These are phyloP conservation scores for Phyllosticta capitalensis DNA, from an alignment of 2,329 filamentous ascomycete species.

Conservation along the genomic window DNA sequence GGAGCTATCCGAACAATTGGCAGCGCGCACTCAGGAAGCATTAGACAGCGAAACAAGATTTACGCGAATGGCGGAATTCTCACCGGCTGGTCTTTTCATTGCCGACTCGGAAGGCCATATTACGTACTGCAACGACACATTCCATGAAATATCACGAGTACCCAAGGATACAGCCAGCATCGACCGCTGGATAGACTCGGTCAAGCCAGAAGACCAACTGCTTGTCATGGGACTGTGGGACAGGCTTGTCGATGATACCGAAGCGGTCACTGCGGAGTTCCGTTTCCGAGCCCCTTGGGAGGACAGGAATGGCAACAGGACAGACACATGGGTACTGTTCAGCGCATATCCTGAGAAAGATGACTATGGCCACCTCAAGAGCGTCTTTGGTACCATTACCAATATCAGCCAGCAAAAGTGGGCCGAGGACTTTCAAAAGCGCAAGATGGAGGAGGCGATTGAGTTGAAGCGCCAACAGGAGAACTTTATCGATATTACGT, in stretches of 20 bases:
- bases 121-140: slow-evolving; percentile 75
- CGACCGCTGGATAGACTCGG: slow-evolving; percentile 62
- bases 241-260: slow-evolving; percentile 50
- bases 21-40: slow-evolving; percentile 49
- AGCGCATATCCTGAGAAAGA: slow-evolving; percentile 66
- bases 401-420: slow-evolving; percentile 81
- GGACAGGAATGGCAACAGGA: slow-evolving; percentile 47
- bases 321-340: slow-evolving; percentile 69
- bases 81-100: slow-evolving; percentile 78
- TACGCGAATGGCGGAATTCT: slow-evolving; percentile 74
- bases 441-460: slow-evolving; percentile 69
- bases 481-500: slow-evolving; percentile 72
- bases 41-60: slow-evolving; percentile 64
- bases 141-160: slow-evolving; percentile 58
- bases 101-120: slow-evolving; percentile 62
- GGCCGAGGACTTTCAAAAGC: slow-evolving; percentile 70
- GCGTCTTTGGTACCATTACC: slow-evolving; percentile 71
- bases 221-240: slow-evolving; percentile 53
- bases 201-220: slow-evolving; percentile 55
- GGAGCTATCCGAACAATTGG: slow-evolving; percentile 66
- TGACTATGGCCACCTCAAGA: slow-evolving; percentile 54
- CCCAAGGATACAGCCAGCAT: slow-evolving; percentile 49
- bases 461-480: slow-evolving; percentile 74
- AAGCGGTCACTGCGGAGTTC: slow-evolving; percentile 61
- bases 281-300: slow-evolving; percentile 62